Evolutionary conservation across 108 stramenopile species (phyloP).

Genomic region (Cyclotella kingstonii): DNA sequence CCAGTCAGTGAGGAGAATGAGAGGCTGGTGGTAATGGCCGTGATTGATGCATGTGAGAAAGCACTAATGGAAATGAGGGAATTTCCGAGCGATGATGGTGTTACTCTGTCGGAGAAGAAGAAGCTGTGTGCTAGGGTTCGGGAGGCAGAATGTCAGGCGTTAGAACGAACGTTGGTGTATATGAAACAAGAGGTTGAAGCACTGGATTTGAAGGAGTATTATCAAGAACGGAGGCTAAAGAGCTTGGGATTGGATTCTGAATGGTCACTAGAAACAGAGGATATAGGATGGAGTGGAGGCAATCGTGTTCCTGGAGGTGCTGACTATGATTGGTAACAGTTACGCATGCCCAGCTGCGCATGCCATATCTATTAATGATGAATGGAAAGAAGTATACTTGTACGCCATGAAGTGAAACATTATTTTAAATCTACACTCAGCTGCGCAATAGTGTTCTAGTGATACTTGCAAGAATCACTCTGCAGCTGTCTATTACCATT

Average conservation of each 20-base stretch:
- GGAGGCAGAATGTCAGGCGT: constrained; percentile 58
- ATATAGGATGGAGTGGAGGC: constrained; percentile 70
- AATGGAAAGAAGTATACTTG: too few species aligned
- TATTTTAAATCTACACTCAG: too few species aligned
- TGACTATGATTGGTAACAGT: constrained; percentile 49
- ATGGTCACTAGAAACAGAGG: constrained; percentile 77
- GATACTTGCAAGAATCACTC: too few species aligned
- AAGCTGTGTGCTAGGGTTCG: constrained; percentile 63
- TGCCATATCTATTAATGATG: not conserved
- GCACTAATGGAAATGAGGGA: constrained; percentile 61
- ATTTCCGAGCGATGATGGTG: constrained; percentile 9
- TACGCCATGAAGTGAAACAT: too few species aligned
- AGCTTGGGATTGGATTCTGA: constrained; percentile 86
- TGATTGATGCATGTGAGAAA: constrained; percentile 62
- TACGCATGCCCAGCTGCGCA: not conserved
- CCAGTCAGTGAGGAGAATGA: constrained; percentile 90
- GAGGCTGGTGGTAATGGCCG: constrained; percentile 53
- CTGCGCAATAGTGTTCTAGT: too few species aligned
- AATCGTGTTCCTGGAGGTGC: constrained; percentile 69
- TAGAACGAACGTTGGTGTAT: constrained; percentile 67
- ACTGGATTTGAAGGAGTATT: constrained; percentile 91
- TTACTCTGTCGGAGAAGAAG: constrained; percentile 11
- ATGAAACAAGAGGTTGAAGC: constrained; percentile 83
- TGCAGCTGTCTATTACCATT: too few species aligned
- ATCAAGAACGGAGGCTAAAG: constrained; percentile 90